Base-by-base conservation (phyloP, 2,329 filamentous ascomycete species). In the Myriosclerotinia duriaeana region DNA sequence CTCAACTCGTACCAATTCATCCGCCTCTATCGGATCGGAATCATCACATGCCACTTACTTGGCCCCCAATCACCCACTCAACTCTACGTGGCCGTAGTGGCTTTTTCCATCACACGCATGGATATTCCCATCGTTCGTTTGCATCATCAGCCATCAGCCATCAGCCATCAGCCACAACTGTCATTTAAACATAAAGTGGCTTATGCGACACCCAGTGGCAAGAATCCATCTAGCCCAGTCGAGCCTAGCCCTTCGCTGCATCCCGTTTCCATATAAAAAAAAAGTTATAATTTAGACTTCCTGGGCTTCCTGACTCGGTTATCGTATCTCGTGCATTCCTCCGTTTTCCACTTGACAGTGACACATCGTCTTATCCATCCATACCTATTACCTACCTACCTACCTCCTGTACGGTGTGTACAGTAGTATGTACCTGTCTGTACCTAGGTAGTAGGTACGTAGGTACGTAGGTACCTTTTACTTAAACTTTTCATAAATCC, bases 1-100 rank as follows among this genome's bases (percentile, higher is more conserved):
- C 30, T 5, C 30, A 44, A 6, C 15, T 15, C 42, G 42, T 44
- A 44, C 42, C 5, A 11, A 40, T 8, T 3, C 26, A 42, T 40
- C n/a, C 54, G 26, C 36, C 38, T 12, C 26, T 44, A 56, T 58
- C 38, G 54, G 38, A 17, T 44, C 40, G 30, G 1, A 46, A 48
- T 38, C 58, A 11, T 60, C 58, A 60, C 58, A 60, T 60, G 58
- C 58, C 58, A 50, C 44, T 44, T 44, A 26, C 58, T 60, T 26
- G 30, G 58, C 58, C 58, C 58, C 58, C 58, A 50, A 60, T 50
- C n/a, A 50, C 38, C 34, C 12, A n/a, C 12, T 22, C 5, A 26
- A 22, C 44, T 60, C n/a, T 48, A 20, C 30, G 30, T 60, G 56
- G 56, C 55, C 44, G 26, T 26, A 3, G 26, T 56, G 38, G 38